Percentiles rank a stretch among this genome's conserved stretches.
Conservation (phyloP, 2,329 filamentous ascomycete species). For the Aspergillus hiratsukae region DNA sequence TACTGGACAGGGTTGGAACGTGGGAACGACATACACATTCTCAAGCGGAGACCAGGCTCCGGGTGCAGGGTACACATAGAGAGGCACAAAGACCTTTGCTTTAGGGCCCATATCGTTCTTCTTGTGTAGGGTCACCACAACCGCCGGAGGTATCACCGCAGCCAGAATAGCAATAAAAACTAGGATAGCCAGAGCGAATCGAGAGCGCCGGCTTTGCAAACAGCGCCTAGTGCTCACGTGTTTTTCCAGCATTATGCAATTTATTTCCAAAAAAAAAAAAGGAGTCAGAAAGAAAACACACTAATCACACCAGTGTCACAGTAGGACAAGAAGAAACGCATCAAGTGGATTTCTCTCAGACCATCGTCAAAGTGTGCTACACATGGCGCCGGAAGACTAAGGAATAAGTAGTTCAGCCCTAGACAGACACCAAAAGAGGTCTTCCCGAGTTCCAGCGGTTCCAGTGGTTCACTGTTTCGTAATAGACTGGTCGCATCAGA, state of each 20-base stretch:
- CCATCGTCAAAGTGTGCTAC: constrained; percentile 8
- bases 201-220: constrained; percentile 27
- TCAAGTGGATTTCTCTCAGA: constrained; percentile 13
- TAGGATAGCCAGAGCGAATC: constrained; percentile 22
- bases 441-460: too few relatives aligned
- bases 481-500: constrained; percentile 4
- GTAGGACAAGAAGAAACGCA: constrained; percentile 7
- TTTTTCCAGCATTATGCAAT: constrained; percentile 16
- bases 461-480: constrained; percentile 9
- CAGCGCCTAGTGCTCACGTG: constrained; percentile 29
- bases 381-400: constrained; percentile 12
- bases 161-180: constrained; percentile 28
- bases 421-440: background rate
- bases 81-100: constrained; percentile 44
- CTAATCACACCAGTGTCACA: constrained; percentile 14
- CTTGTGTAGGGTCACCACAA: constrained; percentile 31
- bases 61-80: constrained; percentile 47
- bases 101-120: constrained; percentile 34
- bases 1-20: background rate
- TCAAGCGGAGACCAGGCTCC: constrained; percentile 45
- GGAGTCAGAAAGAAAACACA: constrained; percentile 2
- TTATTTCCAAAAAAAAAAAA: constrained; percentile 14
- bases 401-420: constrained; percentile 15
- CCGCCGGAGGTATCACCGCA: constrained; percentile 28
- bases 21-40: constrained; percentile 36